Evolutionary conservation across 2,329 filamentous ascomycete species (phyloP).

Genomic region (Furcasterigmium sp.): DNA sequence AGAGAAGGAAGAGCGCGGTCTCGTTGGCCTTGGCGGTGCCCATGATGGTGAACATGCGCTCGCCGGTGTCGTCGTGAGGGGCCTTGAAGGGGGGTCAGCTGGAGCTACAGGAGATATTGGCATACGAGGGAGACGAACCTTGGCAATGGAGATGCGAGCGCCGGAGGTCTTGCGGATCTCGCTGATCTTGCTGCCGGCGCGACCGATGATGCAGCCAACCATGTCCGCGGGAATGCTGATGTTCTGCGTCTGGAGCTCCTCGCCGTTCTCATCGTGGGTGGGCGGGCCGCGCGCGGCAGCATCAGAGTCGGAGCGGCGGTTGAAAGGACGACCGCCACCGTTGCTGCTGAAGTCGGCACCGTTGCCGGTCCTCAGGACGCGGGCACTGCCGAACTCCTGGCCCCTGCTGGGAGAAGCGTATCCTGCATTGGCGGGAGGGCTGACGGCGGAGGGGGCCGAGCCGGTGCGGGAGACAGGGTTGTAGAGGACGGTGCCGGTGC

Average conservation of each 20-base stretch:
- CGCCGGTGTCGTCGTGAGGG: slow-evolving; percentile 92
- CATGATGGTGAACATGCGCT: slow-evolving; percentile 99
- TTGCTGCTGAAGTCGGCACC: slow-evolving; percentile 82
- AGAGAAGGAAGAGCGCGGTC: slow-evolving; percentile 89
- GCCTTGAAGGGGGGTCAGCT: slow-evolving; percentile 41
- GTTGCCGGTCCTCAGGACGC: slow-evolving; percentile 93
- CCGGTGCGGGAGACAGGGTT: slow-evolving; percentile 92
- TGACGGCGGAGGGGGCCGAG: slow-evolving; percentile 23
- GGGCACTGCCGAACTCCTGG: slow-evolving; percentile 54
- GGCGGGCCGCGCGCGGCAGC: slow-evolving; percentile 74
- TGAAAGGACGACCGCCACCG: slow-evolving; percentile 58
- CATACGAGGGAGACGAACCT: slow-evolving; percentile 41
- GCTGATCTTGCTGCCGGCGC: slow-evolving; percentile 93
- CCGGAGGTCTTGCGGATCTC: slow-evolving; percentile 97
- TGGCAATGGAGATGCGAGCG: slow-evolving; percentile 95
- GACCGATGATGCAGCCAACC: slow-evolving; percentile 98
- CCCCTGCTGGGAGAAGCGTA: slow-evolving; percentile 35
- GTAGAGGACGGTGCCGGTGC: slow-evolving; percentile 94
- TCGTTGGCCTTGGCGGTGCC: slow-evolving; percentile 91
- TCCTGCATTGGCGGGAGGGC: slow-evolving; percentile 36
- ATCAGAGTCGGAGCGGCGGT: slow-evolving; percentile 79
- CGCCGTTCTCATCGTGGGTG: slow-evolving; percentile 90
- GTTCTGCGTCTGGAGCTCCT: slow-evolving; percentile 97
- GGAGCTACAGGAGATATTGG: background rate
- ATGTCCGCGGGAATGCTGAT: slow-evolving; percentile 99